Percentiles rank a stretch among this genome's conserved stretches.
Evolutionary conservation across 73 alveolate species (phyloP).

Genomic region (Paramecium octaurelia): DNA sequence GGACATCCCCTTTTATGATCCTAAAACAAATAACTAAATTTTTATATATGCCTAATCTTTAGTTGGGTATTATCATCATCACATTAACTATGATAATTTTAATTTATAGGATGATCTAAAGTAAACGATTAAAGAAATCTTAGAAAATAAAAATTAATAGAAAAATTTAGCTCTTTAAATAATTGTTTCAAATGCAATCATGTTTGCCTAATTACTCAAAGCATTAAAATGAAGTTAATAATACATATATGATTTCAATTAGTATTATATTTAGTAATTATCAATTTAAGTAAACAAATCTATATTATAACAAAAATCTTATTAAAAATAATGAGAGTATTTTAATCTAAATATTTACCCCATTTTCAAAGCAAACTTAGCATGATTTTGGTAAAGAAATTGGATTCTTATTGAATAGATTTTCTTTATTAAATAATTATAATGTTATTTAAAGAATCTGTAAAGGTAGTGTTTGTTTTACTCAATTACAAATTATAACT

Average conservation of each 20-base stretch:
- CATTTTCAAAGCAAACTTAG: not conserved
- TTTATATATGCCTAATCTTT: not conserved
- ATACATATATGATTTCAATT: not conserved
- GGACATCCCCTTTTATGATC: not conserved
- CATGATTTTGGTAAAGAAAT: no score
- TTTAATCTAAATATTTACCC: not conserved
- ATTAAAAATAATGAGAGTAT: no score
- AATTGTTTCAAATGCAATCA: not conserved
- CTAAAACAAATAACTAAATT: not conserved
- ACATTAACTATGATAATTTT: not conserved
- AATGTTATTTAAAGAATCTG: not conserved
- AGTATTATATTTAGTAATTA: not conserved
- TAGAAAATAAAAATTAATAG: not conserved
- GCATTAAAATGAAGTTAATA: not conserved
- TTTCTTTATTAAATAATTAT: not conserved
- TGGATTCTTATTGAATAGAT: not conserved
- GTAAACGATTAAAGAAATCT: not conserved
- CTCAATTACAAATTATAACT: not conserved
- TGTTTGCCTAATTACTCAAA: not conserved
- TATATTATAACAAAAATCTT: no score
- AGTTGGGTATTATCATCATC: slow-evolving; percentile 21
- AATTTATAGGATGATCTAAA: not conserved
- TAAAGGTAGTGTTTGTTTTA: not conserved
- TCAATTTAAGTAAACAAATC: not conserved
- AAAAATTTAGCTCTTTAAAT: not conserved